Conservation (phyloP, 2,329 filamentous ascomycete species). For the Colletotrichum tropicicola region DNA sequence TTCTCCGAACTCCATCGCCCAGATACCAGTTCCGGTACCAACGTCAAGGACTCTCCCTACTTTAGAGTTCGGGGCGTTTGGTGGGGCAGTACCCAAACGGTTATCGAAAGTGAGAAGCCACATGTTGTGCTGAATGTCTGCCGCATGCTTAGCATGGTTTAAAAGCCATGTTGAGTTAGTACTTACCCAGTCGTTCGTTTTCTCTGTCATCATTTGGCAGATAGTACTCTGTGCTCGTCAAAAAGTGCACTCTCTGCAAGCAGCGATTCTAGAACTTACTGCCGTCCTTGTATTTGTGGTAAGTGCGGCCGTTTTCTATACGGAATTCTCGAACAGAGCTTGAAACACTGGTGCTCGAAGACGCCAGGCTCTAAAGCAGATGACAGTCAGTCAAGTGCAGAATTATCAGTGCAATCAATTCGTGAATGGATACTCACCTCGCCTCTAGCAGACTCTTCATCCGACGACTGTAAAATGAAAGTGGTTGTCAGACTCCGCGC, state of each 20-base stretch:
- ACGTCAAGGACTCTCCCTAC: slow-evolving; percentile 48
- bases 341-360: background rate
- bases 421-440: background rate
- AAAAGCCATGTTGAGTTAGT: slow-evolving; percentile 25
- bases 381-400: background rate
- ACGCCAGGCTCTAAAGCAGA: background rate
- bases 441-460: background rate
- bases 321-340: background rate
- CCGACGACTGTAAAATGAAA: too few species aligned
- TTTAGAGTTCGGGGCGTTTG: slow-evolving; percentile 14
- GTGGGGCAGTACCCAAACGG: slow-evolving; percentile 32
- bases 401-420: background rate
- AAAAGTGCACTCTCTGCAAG: background rate
- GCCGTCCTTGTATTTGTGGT: slow-evolving; percentile 32
- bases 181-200: slow-evolving; percentile 23
- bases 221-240: slow-evolving; percentile 32
- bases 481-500: too few species aligned
- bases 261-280: background rate
- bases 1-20: slow-evolving; percentile 54
- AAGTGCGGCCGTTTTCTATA: slow-evolving; percentile 17
- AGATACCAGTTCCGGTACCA: slow-evolving; percentile 56
- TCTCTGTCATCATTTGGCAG: slow-evolving; percentile 19
- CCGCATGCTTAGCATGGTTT: background rate
- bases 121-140: slow-evolving; percentile 62
- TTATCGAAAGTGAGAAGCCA: slow-evolving; percentile 48